Conservation (phyloP, 2,329 filamentous ascomycete species). For the Fusarium agapanthi region DNA sequence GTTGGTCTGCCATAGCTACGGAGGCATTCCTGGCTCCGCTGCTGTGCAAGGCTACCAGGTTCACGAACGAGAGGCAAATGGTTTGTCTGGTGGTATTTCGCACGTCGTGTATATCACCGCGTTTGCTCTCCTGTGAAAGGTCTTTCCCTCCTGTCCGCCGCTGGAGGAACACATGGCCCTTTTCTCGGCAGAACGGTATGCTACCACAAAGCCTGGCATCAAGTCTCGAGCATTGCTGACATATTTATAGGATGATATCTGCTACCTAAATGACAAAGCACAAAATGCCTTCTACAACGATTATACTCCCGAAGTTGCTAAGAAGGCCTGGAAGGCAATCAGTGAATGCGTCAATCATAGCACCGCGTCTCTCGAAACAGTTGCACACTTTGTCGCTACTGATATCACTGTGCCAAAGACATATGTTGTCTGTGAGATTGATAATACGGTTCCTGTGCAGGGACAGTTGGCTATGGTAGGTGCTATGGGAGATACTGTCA, state of each 20-base stretch:
- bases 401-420: conserved; percentile 39
- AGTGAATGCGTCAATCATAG: conserved; percentile 22
- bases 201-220: fast-evolving
- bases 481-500: background rate
- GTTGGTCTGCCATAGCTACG: conserved; percentile 39
- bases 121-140: conserved; percentile 34
- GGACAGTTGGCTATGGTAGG: conserved; percentile 37
- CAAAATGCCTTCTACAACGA: conserved; percentile 12
- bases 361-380: conserved; percentile 23
- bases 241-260: background rate
- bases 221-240: fast-evolving
- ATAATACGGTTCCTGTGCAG: conserved; percentile 26
- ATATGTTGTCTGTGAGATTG: conserved; percentile 41
- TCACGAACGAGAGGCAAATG: conserved; percentile 37
- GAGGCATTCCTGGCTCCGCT: conserved; percentile 44
- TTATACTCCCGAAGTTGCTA: background rate
- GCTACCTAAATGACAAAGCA: conserved; percentile 5
- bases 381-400: conserved; percentile 34
- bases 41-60: conserved; percentile 39
- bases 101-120: conserved; percentile 42
- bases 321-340: background rate
- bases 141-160: background rate
- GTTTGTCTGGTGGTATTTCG: conserved; percentile 42
- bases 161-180: background rate
- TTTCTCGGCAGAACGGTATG: conserved; percentile 14